phyloP scores from a whole-genome alignment of 1,284 basidiomycete species.

The Ustilago bromivora region DNA sequence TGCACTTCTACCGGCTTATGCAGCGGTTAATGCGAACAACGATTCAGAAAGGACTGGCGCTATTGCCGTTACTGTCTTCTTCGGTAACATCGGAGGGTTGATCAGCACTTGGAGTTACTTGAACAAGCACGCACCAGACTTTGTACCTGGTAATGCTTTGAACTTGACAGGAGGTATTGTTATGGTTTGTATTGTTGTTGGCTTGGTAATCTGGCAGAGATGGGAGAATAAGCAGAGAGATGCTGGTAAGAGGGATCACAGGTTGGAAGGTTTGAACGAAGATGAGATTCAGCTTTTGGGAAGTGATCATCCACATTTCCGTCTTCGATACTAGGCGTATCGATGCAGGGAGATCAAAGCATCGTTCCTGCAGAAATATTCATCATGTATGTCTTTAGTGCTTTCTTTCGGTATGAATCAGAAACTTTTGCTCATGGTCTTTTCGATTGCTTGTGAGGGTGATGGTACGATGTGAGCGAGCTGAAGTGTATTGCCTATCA shows the following conservation, averaged over 20 bases:
- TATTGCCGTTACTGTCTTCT: constrained; percentile 62
- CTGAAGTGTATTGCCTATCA: too few relatives aligned
- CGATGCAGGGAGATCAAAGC: background rate
- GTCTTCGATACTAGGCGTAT: constrained; percentile 26
- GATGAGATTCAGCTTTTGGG: constrained; percentile 46
- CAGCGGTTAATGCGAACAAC: constrained; percentile 62
- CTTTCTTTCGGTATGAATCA: background rate
- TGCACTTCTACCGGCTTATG: constrained; percentile 52
- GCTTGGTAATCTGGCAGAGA: constrained; percentile 35
- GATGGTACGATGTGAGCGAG: background rate
- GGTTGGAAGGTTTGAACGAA: constrained; percentile 24
- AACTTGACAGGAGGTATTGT: constrained; percentile 34
- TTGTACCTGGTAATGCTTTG: constrained; percentile 48
- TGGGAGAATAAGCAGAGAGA: constrained; percentile 48
- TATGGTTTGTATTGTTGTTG: constrained; percentile 28
- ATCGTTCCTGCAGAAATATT: background rate
- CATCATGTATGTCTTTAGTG: background rate
- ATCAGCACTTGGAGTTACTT: constrained; percentile 65
- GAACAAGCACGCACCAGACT: constrained; percentile 46
- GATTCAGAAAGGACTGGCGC: constrained; percentile 63
- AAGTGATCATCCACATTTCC: constrained; percentile 46
- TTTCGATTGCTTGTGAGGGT: background rate
- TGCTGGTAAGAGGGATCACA: constrained; percentile 23
- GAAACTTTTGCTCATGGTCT: background rate
- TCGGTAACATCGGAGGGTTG: constrained; percentile 67